Conservation (phyloP, 208 protist species). For the Crithidia bombi region DNA sequence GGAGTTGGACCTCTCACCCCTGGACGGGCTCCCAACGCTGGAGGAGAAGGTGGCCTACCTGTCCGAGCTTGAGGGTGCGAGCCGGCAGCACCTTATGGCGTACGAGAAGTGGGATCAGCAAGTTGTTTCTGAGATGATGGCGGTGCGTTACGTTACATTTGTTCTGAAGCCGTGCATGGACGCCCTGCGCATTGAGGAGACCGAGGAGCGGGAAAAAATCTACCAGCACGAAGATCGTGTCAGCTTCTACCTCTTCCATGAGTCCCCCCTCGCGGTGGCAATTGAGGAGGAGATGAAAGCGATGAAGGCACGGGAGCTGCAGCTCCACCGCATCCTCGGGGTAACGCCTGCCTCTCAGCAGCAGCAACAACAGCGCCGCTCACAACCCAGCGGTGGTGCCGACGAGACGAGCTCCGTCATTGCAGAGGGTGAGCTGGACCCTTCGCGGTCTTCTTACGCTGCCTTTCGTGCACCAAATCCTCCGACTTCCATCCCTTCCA, state of each 20-base stretch:
- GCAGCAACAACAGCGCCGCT: neutral
- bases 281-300: slow-evolving; percentile 40
- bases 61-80: slow-evolving; percentile 47
- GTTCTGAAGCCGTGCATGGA: slow-evolving; percentile 77
- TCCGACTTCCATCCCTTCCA: neutral
- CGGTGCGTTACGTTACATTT: slow-evolving; percentile 75
- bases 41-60: slow-evolving; percentile 35
- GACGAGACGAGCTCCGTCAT: neutral
- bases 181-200: slow-evolving; percentile 54
- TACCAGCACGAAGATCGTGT: slow-evolving; percentile 60
- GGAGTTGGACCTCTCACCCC: slow-evolving; percentile 21
- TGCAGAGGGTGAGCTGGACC: neutral
- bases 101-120: slow-evolving; percentile 70
- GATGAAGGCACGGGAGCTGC: slow-evolving; percentile 51
- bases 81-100: slow-evolving; percentile 48
- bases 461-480: neutral
- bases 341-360: neutral
- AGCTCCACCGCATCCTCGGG: slow-evolving; percentile 35
- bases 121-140: slow-evolving; percentile 76
- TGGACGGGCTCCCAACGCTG: slow-evolving; percentile 23
- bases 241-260: slow-evolving; percentile 53
- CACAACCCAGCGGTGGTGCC: neutral
- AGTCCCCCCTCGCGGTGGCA: slow-evolving; percentile 39
- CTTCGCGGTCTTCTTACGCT: neutral
- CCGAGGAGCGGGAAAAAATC: slow-evolving; percentile 37